These are phyloP conservation scores for Polyplosphaeria fusca DNA, from an alignment of 495 filamentous ascomycete species.

Conservation along the genomic window DNA sequence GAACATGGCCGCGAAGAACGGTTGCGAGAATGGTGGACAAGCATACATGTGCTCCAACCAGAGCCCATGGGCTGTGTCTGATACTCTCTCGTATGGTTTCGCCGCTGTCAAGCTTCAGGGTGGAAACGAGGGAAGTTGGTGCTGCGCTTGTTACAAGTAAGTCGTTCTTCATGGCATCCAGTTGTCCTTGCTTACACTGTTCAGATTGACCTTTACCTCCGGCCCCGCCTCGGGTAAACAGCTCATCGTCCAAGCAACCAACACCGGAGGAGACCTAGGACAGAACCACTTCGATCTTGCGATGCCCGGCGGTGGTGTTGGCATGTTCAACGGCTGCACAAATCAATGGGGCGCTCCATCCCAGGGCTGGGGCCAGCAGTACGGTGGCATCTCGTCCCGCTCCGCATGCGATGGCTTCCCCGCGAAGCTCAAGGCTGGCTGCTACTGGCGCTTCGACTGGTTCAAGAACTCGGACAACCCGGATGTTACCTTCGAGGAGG, in stretches of 20 bases:
- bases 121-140: constrained; percentile 56
- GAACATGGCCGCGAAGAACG: constrained; percentile 40
- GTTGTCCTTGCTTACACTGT: constrained; percentile 1
- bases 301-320: constrained; percentile 66
- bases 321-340: constrained; percentile 62
- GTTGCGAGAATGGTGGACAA: constrained; percentile 51
- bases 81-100: constrained; percentile 58
- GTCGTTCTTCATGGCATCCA: not conserved
- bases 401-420: constrained; percentile 57
- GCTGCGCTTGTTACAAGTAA: constrained; percentile 64
- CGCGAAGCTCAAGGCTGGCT: constrained; percentile 56
- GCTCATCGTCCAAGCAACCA: constrained; percentile 67
- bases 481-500: constrained; percentile 51
- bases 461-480: constrained; percentile 63
- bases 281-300: constrained; percentile 63
- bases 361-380: constrained; percentile 57
- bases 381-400: constrained; percentile 56
- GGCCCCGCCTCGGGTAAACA: constrained; percentile 56
- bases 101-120: constrained; percentile 57
- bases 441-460: constrained; percentile 69
- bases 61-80: constrained; percentile 60
- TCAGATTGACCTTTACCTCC: constrained; percentile 57
- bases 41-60: constrained; percentile 64
- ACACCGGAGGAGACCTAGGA: constrained; percentile 59
- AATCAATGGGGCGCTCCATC: constrained; percentile 58